Conservation (phyloP, 2,329 filamentous ascomycete species). For the Fusarium burgessii region DNA sequence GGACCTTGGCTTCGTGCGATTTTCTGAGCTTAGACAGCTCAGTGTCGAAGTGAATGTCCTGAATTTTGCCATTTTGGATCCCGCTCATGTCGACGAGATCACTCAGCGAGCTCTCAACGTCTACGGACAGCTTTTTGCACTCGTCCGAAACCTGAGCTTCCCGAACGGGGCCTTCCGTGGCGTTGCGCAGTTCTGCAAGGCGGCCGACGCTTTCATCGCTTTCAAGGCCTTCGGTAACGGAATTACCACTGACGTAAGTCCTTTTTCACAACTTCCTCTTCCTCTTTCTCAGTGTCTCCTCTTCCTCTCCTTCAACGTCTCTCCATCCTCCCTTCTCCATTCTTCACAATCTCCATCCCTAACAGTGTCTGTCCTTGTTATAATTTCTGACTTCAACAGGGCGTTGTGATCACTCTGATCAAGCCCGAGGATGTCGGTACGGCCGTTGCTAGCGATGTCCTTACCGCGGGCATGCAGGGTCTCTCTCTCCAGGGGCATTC, state of each 20-base stretch:
- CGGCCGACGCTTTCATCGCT: conserved; percentile 57
- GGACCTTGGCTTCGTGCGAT: conserved; percentile 10
- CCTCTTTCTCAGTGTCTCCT: conserved; percentile 26
- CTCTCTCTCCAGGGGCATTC: conserved; percentile 18
- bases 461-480: conserved; percentile 34
- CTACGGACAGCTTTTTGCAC: conserved; percentile 66
- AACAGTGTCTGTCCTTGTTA: not conserved
- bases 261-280: not conserved
- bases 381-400: conserved; percentile 18
- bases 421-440: not conserved
- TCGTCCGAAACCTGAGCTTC: conserved; percentile 57
- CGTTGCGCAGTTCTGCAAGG: conserved; percentile 66
- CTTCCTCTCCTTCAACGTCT: not conserved
- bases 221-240: conserved; percentile 51
- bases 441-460: not conserved
- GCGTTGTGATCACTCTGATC: not conserved
- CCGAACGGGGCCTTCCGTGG: conserved; percentile 60
- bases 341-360: too few species aligned
- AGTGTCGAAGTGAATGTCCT: conserved; percentile 44
- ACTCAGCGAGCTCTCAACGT: conserved; percentile 54
- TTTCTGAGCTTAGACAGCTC: conserved; percentile 47
- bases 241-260: conserved; percentile 45
- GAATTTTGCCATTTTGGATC: conserved; percentile 29
- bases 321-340: not conserved
- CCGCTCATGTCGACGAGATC: conserved; percentile 53